Percentiles rank a stretch among this genome's conserved stretches.
phyloP scores from a whole-genome alignment of 805 yeast genomes.

The Lachancea sp. region DNA sequence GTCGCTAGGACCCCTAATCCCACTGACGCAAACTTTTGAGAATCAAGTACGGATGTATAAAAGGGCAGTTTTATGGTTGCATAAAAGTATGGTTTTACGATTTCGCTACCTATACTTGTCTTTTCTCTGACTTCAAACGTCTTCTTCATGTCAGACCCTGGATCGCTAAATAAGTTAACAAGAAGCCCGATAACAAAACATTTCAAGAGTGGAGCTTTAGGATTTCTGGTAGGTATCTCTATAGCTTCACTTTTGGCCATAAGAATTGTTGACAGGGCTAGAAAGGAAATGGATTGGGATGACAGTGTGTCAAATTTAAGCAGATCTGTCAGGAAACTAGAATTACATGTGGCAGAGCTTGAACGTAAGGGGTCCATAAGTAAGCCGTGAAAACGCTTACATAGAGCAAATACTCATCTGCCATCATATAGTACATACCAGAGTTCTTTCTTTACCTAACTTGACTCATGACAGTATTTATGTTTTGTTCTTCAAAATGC shows the following conservation, averaged over 20 bases:
- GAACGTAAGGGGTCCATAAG: constrained; percentile 1
- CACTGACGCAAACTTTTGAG: no score
- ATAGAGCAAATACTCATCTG: neutral
- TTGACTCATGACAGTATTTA: no score
- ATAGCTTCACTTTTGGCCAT: constrained; percentile 9
- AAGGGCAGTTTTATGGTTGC: no score
- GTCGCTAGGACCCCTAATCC: no score
- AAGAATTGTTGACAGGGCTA: constrained; percentile 7
- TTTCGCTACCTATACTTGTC: no score
- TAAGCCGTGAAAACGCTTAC: neutral
- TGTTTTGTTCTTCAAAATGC: no score
- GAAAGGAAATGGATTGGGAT: constrained; percentile 10
- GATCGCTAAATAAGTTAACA: neutral
- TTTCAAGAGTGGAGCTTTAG: constrained; percentile 7
- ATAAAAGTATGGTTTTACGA: no score
- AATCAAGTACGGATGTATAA: neutral
- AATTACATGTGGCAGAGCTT: constrained; percentile 9
- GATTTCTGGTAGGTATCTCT: constrained; percentile 7
- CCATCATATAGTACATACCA: neutral
- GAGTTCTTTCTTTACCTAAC: no score
- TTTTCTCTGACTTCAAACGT: no score
- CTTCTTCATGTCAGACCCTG: constrained; percentile 1
- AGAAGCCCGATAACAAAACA: constrained; percentile 1
- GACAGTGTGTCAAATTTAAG: constrained; percentile 9
- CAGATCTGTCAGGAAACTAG: constrained; percentile 9